Evolutionary conservation across 2,329 filamentous ascomycete genomes (phyloP).

Genomic region (Apiospora kogelbergensis): DNA sequence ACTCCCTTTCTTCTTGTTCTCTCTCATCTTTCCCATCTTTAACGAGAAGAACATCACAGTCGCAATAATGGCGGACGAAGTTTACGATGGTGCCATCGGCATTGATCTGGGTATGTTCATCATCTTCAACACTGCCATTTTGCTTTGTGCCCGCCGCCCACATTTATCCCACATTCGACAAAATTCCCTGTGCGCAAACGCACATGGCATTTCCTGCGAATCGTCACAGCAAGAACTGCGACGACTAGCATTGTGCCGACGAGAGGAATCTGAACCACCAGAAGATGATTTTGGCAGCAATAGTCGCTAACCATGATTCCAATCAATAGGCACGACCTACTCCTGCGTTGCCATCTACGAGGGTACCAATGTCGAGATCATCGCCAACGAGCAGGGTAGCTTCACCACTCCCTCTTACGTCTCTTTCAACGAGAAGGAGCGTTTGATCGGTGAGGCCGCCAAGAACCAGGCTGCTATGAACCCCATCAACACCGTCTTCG

Average conservation of each 20-base stretch:
- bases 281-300: background rate
- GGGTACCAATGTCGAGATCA: constrained; percentile 99
- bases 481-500: constrained; percentile 96
- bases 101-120: constrained; percentile 89
- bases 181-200: constrained; percentile 4
- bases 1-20: constrained; percentile 4
- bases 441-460: constrained; percentile 97
- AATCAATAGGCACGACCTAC: constrained; percentile 88
- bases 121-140: background rate
- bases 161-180: constrained; percentile 6
- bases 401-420: constrained; percentile 99
- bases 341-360: constrained; percentile 99
- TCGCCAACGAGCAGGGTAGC: constrained; percentile 99
- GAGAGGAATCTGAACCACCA: background rate
- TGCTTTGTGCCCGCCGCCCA: constrained; percentile 13
- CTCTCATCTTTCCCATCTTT: constrained; percentile 4
- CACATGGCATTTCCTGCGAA: background rate
- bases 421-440: constrained; percentile 98
- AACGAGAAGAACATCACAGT: constrained; percentile 26
- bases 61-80: constrained; percentile 88
- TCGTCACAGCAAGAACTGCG: background rate
- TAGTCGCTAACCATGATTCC: background rate
- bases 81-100: constrained; percentile 99
- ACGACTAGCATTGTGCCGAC: constrained; percentile 4
- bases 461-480: constrained; percentile 99